phyloP scores from a whole-genome alignment of 495 filamentous ascomycete species.

The Talaromyces adpressus region DNA sequence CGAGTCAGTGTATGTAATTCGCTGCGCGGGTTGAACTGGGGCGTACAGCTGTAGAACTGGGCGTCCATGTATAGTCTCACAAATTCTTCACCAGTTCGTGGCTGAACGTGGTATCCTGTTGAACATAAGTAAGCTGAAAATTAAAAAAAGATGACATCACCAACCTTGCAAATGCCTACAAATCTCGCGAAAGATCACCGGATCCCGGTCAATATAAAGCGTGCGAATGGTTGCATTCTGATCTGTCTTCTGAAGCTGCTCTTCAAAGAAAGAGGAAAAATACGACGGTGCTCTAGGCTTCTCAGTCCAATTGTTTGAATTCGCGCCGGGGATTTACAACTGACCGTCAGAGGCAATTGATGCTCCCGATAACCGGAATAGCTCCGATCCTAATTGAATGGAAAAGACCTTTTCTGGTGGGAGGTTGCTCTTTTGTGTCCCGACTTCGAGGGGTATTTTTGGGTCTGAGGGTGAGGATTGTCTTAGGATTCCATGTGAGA shows the following conservation, averaged over 20 bases:
- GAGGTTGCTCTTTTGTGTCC: slow-evolving; percentile 21
- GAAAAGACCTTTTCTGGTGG: slow-evolving; percentile 71
- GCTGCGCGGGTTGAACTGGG: background rate
- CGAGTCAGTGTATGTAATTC: background rate
- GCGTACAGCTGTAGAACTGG: slow-evolving; percentile 81
- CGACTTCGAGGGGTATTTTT: background rate
- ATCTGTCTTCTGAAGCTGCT: slow-evolving; percentile 62
- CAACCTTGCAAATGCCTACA: slow-evolving; percentile 80
- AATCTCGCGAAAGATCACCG: slow-evolving; percentile 82
- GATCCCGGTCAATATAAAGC: slow-evolving; percentile 94
- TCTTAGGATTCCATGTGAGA: slow-evolving; percentile 1
- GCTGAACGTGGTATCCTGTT: slow-evolving; percentile 74
- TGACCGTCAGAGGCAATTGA: slow-evolving; percentile 92
- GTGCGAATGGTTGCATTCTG: slow-evolving; percentile 54
- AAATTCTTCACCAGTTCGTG: slow-evolving; percentile 76
- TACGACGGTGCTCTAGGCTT: slow-evolving; percentile 84
- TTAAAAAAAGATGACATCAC: background rate
- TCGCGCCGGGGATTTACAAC: slow-evolving; percentile 22
- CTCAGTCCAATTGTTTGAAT: slow-evolving; percentile 27
- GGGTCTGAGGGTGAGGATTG: background rate
- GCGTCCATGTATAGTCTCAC: slow-evolving; percentile 92
- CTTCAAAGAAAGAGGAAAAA: slow-evolving; percentile 90
- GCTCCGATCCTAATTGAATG: slow-evolving; percentile 86
- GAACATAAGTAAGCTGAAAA: background rate
- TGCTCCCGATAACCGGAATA: slow-evolving; percentile 91